Base-by-base conservation (phyloP, 306 rosid species). In the Fragaria iinumae region DNA sequence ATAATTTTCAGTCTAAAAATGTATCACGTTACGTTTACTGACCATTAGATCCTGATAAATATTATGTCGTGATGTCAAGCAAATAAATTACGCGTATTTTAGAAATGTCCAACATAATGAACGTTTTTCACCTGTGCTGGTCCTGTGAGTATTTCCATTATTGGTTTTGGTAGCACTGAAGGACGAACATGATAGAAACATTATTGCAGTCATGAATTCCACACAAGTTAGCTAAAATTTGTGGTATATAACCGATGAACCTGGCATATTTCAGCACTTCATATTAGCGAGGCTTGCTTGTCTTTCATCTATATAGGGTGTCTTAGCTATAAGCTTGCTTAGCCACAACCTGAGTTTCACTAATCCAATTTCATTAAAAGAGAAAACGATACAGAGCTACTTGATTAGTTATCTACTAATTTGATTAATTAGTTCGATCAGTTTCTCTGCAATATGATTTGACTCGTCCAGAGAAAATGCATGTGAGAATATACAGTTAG, bases 331-430 rank as follows among this genome's bases (percentile, higher is more conserved):
- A 74, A 27, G 80, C 85, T 76, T 11, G 39, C 10, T 62, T 77
- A 85, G 84, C 82, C 82, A 56, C 50, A 38, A 70, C 60, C 60
- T 52, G 34, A 81, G 76, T 84, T 84, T 68, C 75, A 72, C 17
- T 71, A 80, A 11, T 50, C 20, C 52, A 65, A 60, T 62, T 39
- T 62, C 38, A 12, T 38, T 39, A 38, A 20, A 39, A 70, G 27
- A 67, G 85, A 87, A 18, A 78, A 81, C 71, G 81, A 90, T 69
- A 73, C 75, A 74, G 78, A 90, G 71, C 83, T 84, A 83, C 48
- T 72, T 25, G 39, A 2, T 29, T 8, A 36, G 12, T 55, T 20
- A 39, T 67, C 3, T 16, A 53, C 21, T 11, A 4, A n/a, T 53
- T 12, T 11, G 11, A 8, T 20, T 18, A 50, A 36, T 53, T 52